Percentiles rank a stretch among this genome's conserved stretches.
phyloP scores from a whole-genome alignment of 23 red algal genomes.

The Gracilaria domingensis region DNA sequence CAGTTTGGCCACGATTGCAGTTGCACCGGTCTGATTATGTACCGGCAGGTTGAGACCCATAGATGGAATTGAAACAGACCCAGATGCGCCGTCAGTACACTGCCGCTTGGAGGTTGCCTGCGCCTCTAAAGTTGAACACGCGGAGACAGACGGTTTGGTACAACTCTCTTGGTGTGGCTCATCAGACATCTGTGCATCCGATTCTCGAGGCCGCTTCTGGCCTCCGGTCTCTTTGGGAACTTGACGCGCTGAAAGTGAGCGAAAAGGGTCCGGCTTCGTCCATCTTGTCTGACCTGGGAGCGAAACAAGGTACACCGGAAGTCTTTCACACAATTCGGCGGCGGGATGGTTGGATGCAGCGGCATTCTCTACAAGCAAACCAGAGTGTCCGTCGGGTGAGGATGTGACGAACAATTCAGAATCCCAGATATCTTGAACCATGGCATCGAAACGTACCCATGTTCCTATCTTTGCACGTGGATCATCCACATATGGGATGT shows the following conservation, averaged over 20 bases:
- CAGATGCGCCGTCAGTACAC: background rate
- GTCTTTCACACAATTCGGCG: slow-evolving; percentile 38
- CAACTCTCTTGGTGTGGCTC: background rate
- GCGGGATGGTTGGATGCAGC: slow-evolving; percentile 20
- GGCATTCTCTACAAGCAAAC: slow-evolving; percentile 61
- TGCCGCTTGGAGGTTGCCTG: background rate
- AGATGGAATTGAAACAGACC: background rate
- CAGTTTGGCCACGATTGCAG: slow-evolving; percentile 65
- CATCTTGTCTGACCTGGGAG: slow-evolving; percentile 54
- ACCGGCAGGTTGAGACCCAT: slow-evolving; percentile 67
- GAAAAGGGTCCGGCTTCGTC: background rate
- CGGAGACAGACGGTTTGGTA: background rate
- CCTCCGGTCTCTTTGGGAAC: background rate
- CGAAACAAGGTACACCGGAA: slow-evolving; percentile 73
- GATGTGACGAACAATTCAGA: slow-evolving; percentile 55
- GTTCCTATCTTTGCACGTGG: slow-evolving; percentile 24
- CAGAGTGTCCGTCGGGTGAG: slow-evolving; percentile 45
- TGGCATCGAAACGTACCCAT: slow-evolving; percentile 64
- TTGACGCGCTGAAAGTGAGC: background rate
- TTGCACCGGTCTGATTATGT: slow-evolving; percentile 29
- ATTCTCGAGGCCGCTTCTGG: slow-evolving; percentile 27
- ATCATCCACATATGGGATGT: slow-evolving; percentile 42
- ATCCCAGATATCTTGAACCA: slow-evolving; percentile 81
- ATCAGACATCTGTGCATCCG: slow-evolving; percentile 20
- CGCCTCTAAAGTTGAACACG: background rate